Conservation (phyloP, 345 rosid species). For the Cardiospermum halicacabum region DNA sequence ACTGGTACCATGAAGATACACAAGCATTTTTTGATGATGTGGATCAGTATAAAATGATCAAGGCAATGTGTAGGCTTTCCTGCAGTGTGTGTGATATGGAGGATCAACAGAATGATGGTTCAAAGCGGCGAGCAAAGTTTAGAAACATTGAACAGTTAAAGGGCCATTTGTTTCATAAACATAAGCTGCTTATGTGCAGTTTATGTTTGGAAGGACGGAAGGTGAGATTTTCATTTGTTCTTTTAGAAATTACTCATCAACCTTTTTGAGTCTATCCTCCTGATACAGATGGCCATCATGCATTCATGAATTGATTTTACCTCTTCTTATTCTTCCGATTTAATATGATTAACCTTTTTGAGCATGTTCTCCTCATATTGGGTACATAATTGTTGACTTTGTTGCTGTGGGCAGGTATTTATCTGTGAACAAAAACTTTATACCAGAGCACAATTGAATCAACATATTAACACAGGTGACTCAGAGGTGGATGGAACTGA, state of each 20-base stretch:
- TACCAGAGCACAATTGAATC: slow-evolving; percentile 72
- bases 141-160: slow-evolving; percentile 86
- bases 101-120: slow-evolving; percentile 51
- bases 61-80: slow-evolving; percentile 96
- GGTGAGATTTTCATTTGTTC: slow-evolving; percentile 41
- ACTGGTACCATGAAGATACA: slow-evolving; percentile 88
- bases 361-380: background rate
- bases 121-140: slow-evolving; percentile 56
- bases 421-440: slow-evolving; percentile 91
- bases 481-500: slow-evolving; percentile 95
- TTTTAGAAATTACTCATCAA: no score
- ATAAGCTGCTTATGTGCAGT: slow-evolving; percentile 76
- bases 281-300: background rate
- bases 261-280: background rate
- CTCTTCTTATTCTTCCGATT: background rate
- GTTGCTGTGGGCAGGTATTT: slow-evolving; percentile 51
- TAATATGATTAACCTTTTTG: background rate
- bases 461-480: slow-evolving; percentile 82
- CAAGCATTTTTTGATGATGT: slow-evolving; percentile 82
- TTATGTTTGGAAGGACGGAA: slow-evolving; percentile 94
- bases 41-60: slow-evolving; percentile 94
- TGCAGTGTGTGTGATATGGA: slow-evolving; percentile 80
- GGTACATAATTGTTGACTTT: slow-evolving; percentile 1
- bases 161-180: slow-evolving; percentile 86
- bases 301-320: background rate